phyloP scores from a whole-genome alignment of 2,329 filamentous ascomycete genomes.

The Sordariomycetes sp. region DNA sequence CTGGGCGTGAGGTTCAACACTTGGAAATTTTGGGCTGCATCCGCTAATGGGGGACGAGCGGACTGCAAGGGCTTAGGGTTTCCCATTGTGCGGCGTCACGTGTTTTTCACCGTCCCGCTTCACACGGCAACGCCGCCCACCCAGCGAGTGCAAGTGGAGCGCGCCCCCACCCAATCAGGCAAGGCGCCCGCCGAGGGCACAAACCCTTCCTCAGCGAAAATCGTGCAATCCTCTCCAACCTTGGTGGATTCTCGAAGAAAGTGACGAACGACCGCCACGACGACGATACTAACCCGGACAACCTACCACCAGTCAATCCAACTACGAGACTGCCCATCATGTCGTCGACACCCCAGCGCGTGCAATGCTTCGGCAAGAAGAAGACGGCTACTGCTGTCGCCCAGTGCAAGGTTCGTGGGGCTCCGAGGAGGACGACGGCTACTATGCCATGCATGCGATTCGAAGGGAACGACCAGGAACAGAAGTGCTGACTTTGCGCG shows the following conservation, averaged over 20 bases:
- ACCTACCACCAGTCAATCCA: slow-evolving; percentile 7
- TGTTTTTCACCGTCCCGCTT: no score
- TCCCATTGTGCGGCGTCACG: slow-evolving; percentile 13
- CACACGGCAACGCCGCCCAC: no score
- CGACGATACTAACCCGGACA: background rate
- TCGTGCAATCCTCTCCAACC: slow-evolving; percentile 6
- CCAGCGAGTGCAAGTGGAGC: no score
- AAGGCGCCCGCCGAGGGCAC: slow-evolving; percentile 5
- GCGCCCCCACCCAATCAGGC: background rate
- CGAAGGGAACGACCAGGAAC: background rate
- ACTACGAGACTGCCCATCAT: slow-evolving; percentile 45
- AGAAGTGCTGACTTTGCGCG: background rate
- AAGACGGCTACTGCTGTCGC: slow-evolving; percentile 84
- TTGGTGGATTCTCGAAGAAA: slow-evolving; percentile 3
- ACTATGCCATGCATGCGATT: no score
- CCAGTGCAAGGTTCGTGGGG: slow-evolving; percentile 74
- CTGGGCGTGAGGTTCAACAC: slow-evolving; percentile 23
- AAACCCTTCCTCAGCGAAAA: slow-evolving; percentile 7
- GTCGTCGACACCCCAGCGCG: slow-evolving; percentile 68
- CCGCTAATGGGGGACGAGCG: background rate
- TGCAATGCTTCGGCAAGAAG: slow-evolving; percentile 99
- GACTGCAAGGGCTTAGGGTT: slow-evolving; percentile 24
- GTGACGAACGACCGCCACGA: background rate
- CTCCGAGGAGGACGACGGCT: background rate
- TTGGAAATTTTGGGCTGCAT: slow-evolving; percentile 23